Evolutionary conservation across 768 basidiomycete genomes (phyloP).

Genomic region (Macrocybe gigantea): DNA sequence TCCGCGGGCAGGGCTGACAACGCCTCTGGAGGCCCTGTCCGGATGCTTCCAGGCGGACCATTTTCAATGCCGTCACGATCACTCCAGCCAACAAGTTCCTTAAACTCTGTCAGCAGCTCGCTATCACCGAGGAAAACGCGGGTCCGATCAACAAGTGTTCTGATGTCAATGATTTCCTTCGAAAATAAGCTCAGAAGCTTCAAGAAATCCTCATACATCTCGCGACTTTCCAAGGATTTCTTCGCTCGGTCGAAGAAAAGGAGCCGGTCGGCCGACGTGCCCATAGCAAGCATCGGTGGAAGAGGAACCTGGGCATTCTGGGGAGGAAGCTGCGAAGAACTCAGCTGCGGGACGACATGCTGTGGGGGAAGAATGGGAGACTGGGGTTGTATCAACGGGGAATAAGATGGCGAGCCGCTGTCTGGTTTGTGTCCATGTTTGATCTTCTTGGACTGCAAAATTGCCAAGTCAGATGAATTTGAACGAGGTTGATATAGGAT

Average conservation of each 20-base stretch:
- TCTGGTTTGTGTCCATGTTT: slow-evolving; percentile 62
- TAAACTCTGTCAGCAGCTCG: slow-evolving; percentile 79
- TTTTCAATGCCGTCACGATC: slow-evolving; percentile 53
- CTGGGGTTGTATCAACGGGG: slow-evolving; percentile 37
- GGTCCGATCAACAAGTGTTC: slow-evolving; percentile 77
- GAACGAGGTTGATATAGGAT: neutral
- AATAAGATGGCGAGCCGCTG: slow-evolving; percentile 47
- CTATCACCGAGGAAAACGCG: slow-evolving; percentile 77
- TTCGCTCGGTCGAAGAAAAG: slow-evolving; percentile 94
- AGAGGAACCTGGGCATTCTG: slow-evolving; percentile 15
- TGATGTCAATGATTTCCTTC: slow-evolving; percentile 85
- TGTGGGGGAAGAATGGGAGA: slow-evolving; percentile 26
- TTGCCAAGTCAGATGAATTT: slow-evolving; percentile 3
- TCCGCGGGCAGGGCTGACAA: slow-evolving; percentile 74
- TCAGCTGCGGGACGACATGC: slow-evolving; percentile 8
- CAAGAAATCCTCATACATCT: slow-evolving; percentile 88
- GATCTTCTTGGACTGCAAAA: slow-evolving; percentile 49
- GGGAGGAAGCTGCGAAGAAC: slow-evolving; percentile 13
- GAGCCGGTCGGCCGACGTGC: slow-evolving; percentile 62
- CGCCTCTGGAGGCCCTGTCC: slow-evolving; percentile 71
- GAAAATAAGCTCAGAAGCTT: slow-evolving; percentile 89
- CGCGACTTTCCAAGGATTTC: slow-evolving; percentile 66
- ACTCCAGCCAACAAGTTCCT: slow-evolving; percentile 79
- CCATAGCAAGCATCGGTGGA: slow-evolving; percentile 23
- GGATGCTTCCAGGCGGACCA: slow-evolving; percentile 74